A percentile compares a stretch with the other conserved stretches of the same genome.
Evolutionary conservation across 169 alveolate species (phyloP).

Genomic region (Cryptosporidium baileyi): DNA sequence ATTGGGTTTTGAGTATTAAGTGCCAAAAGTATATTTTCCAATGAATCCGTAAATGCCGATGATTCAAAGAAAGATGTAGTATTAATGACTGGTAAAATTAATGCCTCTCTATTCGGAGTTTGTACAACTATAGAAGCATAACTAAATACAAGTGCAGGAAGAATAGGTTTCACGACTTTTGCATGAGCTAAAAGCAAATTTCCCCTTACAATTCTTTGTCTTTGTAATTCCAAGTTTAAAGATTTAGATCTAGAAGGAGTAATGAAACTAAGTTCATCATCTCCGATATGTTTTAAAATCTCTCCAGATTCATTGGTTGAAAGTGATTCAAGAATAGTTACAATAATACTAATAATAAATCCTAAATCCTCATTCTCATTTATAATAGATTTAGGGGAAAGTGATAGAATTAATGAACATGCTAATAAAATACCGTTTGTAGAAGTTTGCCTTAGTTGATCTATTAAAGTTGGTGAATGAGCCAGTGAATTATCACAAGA

Average conservation of each 20-base stretch:
- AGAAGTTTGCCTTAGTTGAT: constrained; percentile 64
- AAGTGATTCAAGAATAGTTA: constrained; percentile 40
- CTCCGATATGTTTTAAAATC: background rate
- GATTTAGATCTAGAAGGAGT: constrained; percentile 39
- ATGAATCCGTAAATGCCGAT: constrained; percentile 46
- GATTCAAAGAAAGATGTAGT: constrained; percentile 32
- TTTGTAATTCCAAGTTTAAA: background rate
- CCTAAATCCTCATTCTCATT: constrained; percentile 50
- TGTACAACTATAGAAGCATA: constrained; percentile 60
- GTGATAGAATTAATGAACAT: constrained; percentile 28
- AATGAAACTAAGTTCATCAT: background rate
- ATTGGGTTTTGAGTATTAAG: constrained; percentile 29
- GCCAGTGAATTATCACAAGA: constrained; percentile 37
- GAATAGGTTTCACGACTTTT: constrained; percentile 43
- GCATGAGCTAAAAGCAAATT: constrained; percentile 52
- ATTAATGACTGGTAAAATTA: constrained; percentile 8
- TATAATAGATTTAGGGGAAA: constrained; percentile 41
- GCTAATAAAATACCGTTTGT: constrained; percentile 52
- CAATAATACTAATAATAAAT: constrained; percentile 5
- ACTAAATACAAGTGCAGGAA: constrained; percentile 15
- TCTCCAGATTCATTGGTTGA: constrained; percentile 57
- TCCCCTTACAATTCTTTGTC: constrained; percentile 30
- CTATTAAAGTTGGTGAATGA: constrained; percentile 22
- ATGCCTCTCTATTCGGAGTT: constrained; percentile 62
- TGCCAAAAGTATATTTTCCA: constrained; percentile 31